Evolutionary conservation across 1,284 basidiomycete species (phyloP).

Genomic region (Singerocomus inundabilis): DNA sequence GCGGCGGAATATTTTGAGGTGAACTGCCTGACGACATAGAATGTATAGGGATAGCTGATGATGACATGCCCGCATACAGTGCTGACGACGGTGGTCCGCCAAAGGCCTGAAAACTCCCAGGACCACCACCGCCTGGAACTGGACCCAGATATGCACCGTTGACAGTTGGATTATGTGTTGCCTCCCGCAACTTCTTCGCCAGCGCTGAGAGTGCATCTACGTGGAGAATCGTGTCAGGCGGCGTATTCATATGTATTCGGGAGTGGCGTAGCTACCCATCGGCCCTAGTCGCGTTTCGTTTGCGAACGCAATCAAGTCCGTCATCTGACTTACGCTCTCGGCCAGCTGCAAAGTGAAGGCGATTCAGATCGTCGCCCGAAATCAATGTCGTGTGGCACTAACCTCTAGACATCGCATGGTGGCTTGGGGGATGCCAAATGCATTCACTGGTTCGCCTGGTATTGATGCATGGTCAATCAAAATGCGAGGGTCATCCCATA

Average conservation of each 20-base stretch:
- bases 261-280: conserved; percentile 50
- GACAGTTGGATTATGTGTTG: conserved; percentile 18
- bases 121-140: conserved; percentile 18
- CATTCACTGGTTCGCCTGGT: conserved; percentile 77
- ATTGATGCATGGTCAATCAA: conserved; percentile 58
- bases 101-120: conserved; percentile 25
- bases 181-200: conserved; percentile 34
- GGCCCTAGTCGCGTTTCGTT: conserved; percentile 54
- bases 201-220: conserved; percentile 34
- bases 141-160: conserved; percentile 27
- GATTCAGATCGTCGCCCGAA: conserved; percentile 3
- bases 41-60: conserved; percentile 37
- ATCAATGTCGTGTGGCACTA: conserved; percentile 11
- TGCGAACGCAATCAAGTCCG: conserved; percentile 69
- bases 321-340: conserved; percentile 74
- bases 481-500: conserved; percentile 60
- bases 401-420: conserved; percentile 84
- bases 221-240: conserved; percentile 26
- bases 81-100: conserved; percentile 37
- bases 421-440: conserved; percentile 80
- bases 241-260: conserved; percentile 30
- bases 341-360: conserved; percentile 48
- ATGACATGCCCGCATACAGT: conserved; percentile 48
- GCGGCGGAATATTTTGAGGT: conserved; percentile 47
- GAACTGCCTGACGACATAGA: conserved; percentile 39